Evolutionary conservation across 768 basidiomycete species (phyloP).

Genomic region (Gloeopeniophorella convolvens): DNA sequence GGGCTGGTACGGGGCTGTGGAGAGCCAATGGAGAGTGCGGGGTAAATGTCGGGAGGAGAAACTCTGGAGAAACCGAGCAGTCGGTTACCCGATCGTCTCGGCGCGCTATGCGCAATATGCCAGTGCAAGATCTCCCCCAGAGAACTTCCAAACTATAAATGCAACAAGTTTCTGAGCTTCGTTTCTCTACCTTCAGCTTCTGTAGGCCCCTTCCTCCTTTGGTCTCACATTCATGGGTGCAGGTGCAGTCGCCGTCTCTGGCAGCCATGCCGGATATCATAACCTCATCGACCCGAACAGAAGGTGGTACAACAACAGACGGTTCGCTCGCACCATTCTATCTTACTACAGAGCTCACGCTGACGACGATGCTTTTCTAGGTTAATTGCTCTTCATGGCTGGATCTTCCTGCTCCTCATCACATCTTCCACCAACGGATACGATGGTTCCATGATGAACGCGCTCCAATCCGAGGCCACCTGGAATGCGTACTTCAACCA

Average conservation of each 20-base stretch:
- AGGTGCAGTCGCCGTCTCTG: slow-evolving; percentile 39
- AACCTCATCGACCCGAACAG: slow-evolving; percentile 58
- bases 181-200: too few species aligned
- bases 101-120: too few species aligned
- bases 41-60: slow-evolving; percentile 19
- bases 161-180: too few species aligned
- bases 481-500: too few species aligned
- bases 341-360: too few species aligned
- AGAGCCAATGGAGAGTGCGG: slow-evolving; percentile 21
- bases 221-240: slow-evolving; percentile 43
- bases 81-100: too few species aligned
- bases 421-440: too few species aligned
- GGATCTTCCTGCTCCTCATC: too few species aligned
- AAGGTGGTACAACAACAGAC: slow-evolving; percentile 73
- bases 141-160: too few species aligned
- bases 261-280: slow-evolving; percentile 32
- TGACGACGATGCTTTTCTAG: slow-evolving; percentile 28
- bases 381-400: slow-evolving; percentile 50
- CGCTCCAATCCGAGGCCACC: too few species aligned
- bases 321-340: slow-evolving; percentile 39
- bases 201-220: slow-evolving; percentile 5
- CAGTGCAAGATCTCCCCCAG: too few species aligned
- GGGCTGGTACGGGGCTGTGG: slow-evolving; percentile 12
- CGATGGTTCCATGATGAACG: too few species aligned
- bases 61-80: slow-evolving; percentile 21